Evolutionary conservation across 768 basidiomycete genomes (phyloP).

Genomic region (Macrolepiota albuminosa): DNA sequence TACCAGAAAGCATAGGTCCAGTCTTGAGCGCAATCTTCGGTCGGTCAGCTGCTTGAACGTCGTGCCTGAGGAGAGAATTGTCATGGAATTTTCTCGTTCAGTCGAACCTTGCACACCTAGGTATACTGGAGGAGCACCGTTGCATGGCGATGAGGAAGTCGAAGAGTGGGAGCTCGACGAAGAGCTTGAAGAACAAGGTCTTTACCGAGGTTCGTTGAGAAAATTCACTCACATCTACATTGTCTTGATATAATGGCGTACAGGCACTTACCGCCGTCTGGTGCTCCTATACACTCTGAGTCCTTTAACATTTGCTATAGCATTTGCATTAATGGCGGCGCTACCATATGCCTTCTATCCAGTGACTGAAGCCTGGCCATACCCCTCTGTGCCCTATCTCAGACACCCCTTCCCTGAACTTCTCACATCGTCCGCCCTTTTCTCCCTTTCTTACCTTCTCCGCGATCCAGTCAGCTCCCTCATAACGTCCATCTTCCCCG

Average conservation of each 20-base stretch:
- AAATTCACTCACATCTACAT: not conserved
- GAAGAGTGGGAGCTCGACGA: slow-evolving; percentile 30
- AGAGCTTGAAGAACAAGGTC: slow-evolving; percentile 42
- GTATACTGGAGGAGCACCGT: slow-evolving; percentile 15
- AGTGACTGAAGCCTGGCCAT: slow-evolving; percentile 22
- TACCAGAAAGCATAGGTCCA: not conserved
- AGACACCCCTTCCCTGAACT: slow-evolving; percentile 66
- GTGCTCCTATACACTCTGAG: slow-evolving; percentile 54
- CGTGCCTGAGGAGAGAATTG: slow-evolving; percentile 11
- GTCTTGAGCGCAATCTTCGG: slow-evolving; percentile 1
- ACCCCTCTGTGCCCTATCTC: slow-evolving; percentile 44
- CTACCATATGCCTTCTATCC: slow-evolving; percentile 50
- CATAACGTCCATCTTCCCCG: slow-evolving; percentile 22
- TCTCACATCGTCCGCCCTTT: slow-evolving; percentile 55
- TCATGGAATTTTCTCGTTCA: slow-evolving; percentile 9
- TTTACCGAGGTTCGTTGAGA: slow-evolving; percentile 41
- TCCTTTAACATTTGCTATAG: slow-evolving; percentile 47
- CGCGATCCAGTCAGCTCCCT: slow-evolving; percentile 42
- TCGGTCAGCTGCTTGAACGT: slow-evolving; percentile 3
- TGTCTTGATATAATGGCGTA: not conserved
- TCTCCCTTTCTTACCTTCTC: slow-evolving; percentile 52
- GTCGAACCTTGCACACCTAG: not conserved
- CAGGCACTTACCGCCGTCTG: slow-evolving; percentile 61
- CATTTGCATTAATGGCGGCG: slow-evolving; percentile 45
- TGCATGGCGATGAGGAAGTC: slow-evolving; percentile 25